Conservation (phyloP, 2,329 filamentous ascomycete genomes). For the Colletotrichum theobromicola region DNA sequence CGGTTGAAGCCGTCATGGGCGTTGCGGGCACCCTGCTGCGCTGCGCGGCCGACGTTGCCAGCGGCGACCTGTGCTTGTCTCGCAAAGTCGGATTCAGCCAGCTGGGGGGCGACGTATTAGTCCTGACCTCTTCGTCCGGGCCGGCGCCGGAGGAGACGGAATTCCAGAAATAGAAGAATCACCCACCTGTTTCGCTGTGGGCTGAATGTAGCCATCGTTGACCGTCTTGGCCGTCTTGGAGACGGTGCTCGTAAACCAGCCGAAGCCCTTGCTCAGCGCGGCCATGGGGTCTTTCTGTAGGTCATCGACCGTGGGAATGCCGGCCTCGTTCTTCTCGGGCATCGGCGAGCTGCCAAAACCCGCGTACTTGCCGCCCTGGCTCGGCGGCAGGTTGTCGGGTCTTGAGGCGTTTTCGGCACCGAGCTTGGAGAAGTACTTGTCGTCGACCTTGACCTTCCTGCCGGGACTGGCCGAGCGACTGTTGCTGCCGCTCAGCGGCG, state of each 20-base stretch:
- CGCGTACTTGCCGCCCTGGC: slow-evolving; percentile 88
- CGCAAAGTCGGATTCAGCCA: slow-evolving; percentile 81
- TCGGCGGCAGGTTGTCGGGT: slow-evolving; percentile 78
- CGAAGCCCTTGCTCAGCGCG: slow-evolving; percentile 89
- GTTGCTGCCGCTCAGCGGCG: slow-evolving; percentile 44
- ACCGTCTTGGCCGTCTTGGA: slow-evolving; percentile 90
- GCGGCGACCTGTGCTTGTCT: slow-evolving; percentile 67
- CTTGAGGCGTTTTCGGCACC: slow-evolving; percentile 83
- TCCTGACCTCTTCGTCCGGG: neutral
- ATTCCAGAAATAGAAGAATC: slow-evolving; percentile 16
- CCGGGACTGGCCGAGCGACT: slow-evolving; percentile 45
- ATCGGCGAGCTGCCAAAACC: slow-evolving; percentile 85
- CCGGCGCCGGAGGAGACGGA: slow-evolving; percentile 11
- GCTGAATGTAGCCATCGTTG: slow-evolving; percentile 91
- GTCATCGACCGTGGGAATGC: slow-evolving; percentile 78
- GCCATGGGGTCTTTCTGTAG: slow-evolving; percentile 90
- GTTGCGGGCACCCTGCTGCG: slow-evolving; percentile 72
- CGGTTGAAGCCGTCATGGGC: slow-evolving; percentile 82
- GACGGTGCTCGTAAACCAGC: slow-evolving; percentile 90
- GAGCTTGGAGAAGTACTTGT: slow-evolving; percentile 87
- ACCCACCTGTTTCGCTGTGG: slow-evolving; percentile 83
- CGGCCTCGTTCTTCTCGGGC: slow-evolving; percentile 48
- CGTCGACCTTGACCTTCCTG: slow-evolving; percentile 71
- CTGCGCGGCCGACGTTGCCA: slow-evolving; percentile 69
- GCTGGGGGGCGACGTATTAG: slow-evolving; percentile 49